Evolutionary conservation across 139 green algal genomes (phyloP), one percentile per base, ranked within the genome.

Genomic region (Ulvella scutata): DNA sequence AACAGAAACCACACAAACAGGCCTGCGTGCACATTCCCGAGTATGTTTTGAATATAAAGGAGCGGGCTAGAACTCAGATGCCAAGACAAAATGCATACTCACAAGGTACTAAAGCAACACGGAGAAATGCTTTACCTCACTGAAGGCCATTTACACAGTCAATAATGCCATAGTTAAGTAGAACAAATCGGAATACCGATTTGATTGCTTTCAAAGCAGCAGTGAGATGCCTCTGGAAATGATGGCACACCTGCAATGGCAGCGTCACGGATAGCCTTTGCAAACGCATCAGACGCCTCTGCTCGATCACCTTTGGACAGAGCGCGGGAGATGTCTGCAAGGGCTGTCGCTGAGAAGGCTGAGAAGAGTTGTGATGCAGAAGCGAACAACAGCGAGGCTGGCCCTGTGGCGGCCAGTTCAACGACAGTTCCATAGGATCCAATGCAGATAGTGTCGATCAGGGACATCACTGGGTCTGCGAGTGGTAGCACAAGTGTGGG

Each of bases 391-490:
- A 93, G 79, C 37, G 82, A 87, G 72, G 82, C 87, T 10, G 90
- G 90, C 0, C 90, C 90, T 33, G 95, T 80, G 3, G 87, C 87
- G 0, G 88, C 88, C 26, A 93, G 78, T 79, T 91, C 80, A 26
- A 67, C 20, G 51, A 67, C 51, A 10, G 51, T 34, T n/a, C 51
- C 51, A 26, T 67, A 67, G n/a, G 20, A 36, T 1, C 88, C 88
- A 2, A 95, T 79, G 51, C 74, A 87, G 1, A 90, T 43, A 0
- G 87, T 95, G 78, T 95, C 90, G 4, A 90, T 80, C 20, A 96
- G 78, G 10, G 67, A 81, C 89, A 96, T 92, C 17, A 96, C 74
- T 3, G 89, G 90, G 43, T 96, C 90, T 37, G 86, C 89, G 26
- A 95, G 75, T 0, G 87, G 87, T 17, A 91, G 87, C 62, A 85